A percentile compares a stretch with the other conserved stretches of the same genome.
These are phyloP conservation scores for Prunus campanulata DNA, from an alignment of 306 rosid genomes.

Conservation along the genomic window DNA sequence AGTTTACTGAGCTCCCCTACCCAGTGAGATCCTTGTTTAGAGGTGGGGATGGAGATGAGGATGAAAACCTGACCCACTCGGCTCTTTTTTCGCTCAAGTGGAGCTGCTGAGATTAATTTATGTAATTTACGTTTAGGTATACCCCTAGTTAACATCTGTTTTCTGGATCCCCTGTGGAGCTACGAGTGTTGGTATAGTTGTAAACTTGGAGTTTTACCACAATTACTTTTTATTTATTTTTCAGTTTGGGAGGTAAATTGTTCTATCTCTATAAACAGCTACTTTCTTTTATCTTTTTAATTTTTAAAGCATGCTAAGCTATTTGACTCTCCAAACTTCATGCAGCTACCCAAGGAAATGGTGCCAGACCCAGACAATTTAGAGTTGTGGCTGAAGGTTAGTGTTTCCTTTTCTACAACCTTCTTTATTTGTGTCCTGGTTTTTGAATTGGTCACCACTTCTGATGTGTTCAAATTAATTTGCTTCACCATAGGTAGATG, in stretches of 20 bases:
- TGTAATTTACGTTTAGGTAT: not conserved
- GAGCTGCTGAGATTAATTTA: not conserved
- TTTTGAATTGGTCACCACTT: conserved; percentile 3
- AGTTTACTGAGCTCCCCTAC: not conserved
- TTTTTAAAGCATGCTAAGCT: conserved; percentile 3
- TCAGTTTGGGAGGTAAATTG: not conserved
- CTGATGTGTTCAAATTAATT: conserved; percentile 15
- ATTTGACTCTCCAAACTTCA: conserved; percentile 10
- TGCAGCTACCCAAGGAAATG: conserved; percentile 70
- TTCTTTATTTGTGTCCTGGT: not conserved
- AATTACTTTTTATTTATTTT: not conserved
- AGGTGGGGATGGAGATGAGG: not conserved
- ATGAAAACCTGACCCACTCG: not conserved
- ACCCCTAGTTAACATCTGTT: not conserved
- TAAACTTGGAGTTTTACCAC: not conserved
- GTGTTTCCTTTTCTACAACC: not conserved
- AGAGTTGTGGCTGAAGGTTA: conserved; percentile 91
- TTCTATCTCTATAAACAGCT: conserved; percentile 10
- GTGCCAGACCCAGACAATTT: conserved; percentile 80
- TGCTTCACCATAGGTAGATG: conserved; percentile 63
- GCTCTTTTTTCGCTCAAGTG: not conserved
- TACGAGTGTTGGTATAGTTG: not conserved
- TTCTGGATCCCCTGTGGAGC: not conserved
- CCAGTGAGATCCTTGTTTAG: not conserved
- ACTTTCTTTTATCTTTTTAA: not conserved